A percentile compares a stretch with the other conserved stretches of the same genome.
Conservation (phyloP, 371 early-diverging fungal genomes). For the Funneliformis caledonium region DNA sequence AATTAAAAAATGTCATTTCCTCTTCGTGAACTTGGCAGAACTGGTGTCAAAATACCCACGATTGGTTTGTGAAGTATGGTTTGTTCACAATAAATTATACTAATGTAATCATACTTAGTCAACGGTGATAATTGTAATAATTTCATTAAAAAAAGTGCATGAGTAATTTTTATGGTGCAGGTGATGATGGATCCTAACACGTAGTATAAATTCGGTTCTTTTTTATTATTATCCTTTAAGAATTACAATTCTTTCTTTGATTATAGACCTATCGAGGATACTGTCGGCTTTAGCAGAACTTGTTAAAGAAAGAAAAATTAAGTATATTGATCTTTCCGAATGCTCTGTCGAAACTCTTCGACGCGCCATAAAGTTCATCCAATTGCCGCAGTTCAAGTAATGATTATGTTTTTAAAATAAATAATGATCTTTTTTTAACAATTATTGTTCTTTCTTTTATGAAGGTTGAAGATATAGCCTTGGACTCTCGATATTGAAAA, state of each 20-base stretch:
- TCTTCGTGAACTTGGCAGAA: constrained; percentile 26
- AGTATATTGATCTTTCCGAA: constrained; percentile 64
- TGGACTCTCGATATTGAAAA: constrained; percentile 60
- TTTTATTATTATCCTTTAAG: neutral
- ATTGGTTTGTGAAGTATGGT: constrained; percentile 42
- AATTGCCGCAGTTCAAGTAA: constrained; percentile 63
- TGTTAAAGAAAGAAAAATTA: constrained; percentile 63
- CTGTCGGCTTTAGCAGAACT: constrained; percentile 63
- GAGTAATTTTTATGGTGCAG: constrained; percentile 36
- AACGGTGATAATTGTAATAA: neutral
- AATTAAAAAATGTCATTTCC: constrained; percentile 7
- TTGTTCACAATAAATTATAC: neutral
- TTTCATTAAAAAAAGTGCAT: constrained; percentile 12
- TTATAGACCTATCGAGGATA: constrained; percentile 57
- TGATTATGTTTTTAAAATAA: constrained; percentile 9
- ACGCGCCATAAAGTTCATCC: constrained; percentile 69
- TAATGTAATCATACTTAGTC: neutral
- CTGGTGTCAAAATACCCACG: constrained; percentile 25
- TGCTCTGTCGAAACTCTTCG: constrained; percentile 58
- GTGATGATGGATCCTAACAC: constrained; percentile 50
- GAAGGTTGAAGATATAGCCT: neutral
- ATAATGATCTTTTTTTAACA: too few relatives aligned
- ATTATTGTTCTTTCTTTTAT: too few relatives aligned
- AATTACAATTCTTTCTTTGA: neutral
- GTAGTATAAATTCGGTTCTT: constrained; percentile 10